A percentile compares a stretch with the other conserved stretches of the same genome.
phyloP scores from a whole-genome alignment of 73 alveolate species.

The Effrenium voratum region DNA sequence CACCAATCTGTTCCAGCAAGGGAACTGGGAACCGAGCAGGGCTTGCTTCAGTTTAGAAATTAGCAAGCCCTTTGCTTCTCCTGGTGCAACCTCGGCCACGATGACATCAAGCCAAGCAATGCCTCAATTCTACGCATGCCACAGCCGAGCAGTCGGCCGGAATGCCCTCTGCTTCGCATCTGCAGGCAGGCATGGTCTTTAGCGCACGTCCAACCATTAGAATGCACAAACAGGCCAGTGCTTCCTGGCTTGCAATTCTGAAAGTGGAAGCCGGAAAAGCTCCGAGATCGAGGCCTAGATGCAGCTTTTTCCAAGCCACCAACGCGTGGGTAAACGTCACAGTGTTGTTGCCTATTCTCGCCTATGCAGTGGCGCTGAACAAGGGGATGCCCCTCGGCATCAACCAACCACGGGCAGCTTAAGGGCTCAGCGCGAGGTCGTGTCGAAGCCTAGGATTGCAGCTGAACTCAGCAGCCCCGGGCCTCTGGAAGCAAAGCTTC shows the following conservation, averaged over 20 bases:
- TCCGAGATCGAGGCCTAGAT: conserved; percentile 65
- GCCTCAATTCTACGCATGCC: background rate
- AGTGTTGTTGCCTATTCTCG: too few relatives aligned
- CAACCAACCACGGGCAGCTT: too few relatives aligned
- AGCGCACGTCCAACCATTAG: background rate
- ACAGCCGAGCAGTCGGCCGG: background rate
- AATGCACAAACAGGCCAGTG: background rate
- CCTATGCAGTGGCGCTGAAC: too few relatives aligned
- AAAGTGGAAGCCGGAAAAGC: conserved; percentile 46
- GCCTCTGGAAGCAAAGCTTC: too few relatives aligned
- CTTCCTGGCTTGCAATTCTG: conserved; percentile 44
- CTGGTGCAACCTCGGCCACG: conserved; percentile 24
- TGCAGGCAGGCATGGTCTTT: background rate
- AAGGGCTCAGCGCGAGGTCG: conserved; percentile 26
- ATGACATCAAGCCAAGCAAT: background rate
- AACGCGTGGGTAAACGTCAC: too few relatives aligned
- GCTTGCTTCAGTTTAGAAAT: conserved; percentile 69
- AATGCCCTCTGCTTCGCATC: conserved; percentile 44
- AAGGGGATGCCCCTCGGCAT: too few relatives aligned
- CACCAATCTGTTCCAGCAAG: background rate
- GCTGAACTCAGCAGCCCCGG: too few relatives aligned
- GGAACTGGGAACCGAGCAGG: background rate
- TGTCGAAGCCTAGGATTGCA: too few relatives aligned
- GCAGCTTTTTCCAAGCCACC: background rate
- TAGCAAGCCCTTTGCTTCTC: conserved; percentile 61